These are phyloP conservation scores for Neonectria coccinea DNA, from an alignment of 2,329 filamentous ascomycete species.

Conservation along the genomic window DNA sequence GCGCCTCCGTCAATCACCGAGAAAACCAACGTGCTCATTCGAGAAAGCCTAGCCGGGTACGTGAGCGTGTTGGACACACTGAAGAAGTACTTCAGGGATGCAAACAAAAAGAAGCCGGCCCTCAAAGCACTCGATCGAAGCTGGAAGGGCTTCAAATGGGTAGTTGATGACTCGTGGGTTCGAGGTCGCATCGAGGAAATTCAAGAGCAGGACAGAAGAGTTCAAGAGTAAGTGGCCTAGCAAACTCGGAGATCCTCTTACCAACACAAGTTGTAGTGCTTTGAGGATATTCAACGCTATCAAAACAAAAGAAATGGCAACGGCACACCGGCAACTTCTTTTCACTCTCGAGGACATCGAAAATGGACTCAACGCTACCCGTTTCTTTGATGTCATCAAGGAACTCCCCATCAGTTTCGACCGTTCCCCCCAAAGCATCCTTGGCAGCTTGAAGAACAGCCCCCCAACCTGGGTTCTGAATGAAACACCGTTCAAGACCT, in stretches of 20 bases:
- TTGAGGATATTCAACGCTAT: not conserved
- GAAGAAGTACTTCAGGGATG: not conserved
- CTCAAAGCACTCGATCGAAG: not conserved
- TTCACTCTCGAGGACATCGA: not conserved
- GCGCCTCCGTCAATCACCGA: not conserved
- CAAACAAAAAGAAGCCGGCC: not conserved
- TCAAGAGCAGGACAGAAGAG: not conserved
- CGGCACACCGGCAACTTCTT: not conserved
- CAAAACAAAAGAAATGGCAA: not conserved
- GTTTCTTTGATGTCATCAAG: not conserved
- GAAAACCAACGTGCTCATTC: not conserved
- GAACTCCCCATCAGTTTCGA: not conserved
- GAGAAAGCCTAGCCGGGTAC: not conserved
- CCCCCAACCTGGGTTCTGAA: slow-evolving; percentile 5
- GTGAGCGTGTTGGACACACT: not conserved
- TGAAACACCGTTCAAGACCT: not conserved
- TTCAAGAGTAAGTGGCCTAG: not conserved
- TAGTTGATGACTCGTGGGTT: not conserved
- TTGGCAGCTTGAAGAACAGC: not conserved
- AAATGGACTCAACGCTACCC: not conserved
- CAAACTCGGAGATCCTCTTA: not conserved
- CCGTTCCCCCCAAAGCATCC: not conserved
- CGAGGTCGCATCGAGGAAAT: slow-evolving; percentile 1
- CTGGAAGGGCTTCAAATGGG: slow-evolving; percentile 3
- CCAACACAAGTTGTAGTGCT: not conserved